A percentile compares a stretch with the other conserved stretches of the same genome.
Evolutionary conservation across 1,284 basidiomycete species (phyloP).

Genomic region (Sporisorium graminicola): DNA sequence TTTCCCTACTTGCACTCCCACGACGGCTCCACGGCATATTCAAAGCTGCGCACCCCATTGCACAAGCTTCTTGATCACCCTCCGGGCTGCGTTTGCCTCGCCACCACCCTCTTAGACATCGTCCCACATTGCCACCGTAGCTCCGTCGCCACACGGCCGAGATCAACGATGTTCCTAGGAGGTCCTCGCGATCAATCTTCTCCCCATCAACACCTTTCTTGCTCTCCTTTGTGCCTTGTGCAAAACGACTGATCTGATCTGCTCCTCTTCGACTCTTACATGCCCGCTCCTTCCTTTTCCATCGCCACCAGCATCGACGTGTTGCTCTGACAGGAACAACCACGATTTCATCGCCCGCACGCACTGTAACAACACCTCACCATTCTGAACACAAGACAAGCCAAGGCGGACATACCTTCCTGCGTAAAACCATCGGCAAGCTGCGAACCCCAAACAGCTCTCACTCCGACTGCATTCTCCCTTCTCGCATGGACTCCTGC

Average conservation of each 20-base stretch:
- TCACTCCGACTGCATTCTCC: conserved; percentile 20
- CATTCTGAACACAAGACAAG: conserved; percentile 4
- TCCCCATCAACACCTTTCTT: not conserved
- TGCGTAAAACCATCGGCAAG: conserved; percentile 34
- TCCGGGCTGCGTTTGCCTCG: not conserved
- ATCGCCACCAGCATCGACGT: conserved; percentile 11
- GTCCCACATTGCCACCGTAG: not conserved
- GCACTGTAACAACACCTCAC: conserved; percentile 33
- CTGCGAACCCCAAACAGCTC: conserved; percentile 10
- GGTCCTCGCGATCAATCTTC: not conserved
- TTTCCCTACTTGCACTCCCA: not conserved
- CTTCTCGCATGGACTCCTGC: conserved; percentile 36
- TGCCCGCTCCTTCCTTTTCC: not conserved
- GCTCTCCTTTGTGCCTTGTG: not conserved
- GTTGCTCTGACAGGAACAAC: conserved; percentile 18
- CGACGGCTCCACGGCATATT: not conserved
- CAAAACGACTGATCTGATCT: conserved; percentile 3
- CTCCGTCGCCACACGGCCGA: conserved; percentile 1
- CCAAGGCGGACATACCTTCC: conserved; percentile 23
- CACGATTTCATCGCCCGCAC: conserved; percentile 1
- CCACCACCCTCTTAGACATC: not conserved
- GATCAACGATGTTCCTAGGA: not conserved
- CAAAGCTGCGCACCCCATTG: not conserved
- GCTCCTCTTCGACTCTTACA: not conserved
- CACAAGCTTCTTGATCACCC: not conserved